phyloP scores from a whole-genome alignment of 2,329 filamentous ascomycete species.

The Ceratocystis harringtonii region DNA sequence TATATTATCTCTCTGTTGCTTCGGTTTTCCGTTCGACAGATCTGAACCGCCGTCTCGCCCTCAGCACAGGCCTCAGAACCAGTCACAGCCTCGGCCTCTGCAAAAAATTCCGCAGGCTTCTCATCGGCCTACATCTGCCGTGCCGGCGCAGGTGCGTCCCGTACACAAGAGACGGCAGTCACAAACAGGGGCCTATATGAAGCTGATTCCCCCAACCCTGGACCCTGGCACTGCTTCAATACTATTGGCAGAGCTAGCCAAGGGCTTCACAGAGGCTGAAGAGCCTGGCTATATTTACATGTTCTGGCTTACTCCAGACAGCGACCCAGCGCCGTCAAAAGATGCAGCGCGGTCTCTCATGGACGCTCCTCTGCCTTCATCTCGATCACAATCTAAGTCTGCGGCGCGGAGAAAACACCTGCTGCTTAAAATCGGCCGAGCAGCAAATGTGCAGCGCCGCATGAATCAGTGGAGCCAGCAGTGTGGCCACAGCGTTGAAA shows the following conservation, averaged over 20 bases:
- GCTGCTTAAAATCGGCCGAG: conserved; percentile 51
- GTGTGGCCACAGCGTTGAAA: conserved; percentile 74
- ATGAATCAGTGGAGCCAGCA: conserved; percentile 89
- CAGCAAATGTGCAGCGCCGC: conserved; percentile 73
- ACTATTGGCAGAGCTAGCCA: conserved; percentile 59
- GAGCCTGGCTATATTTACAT: conserved; percentile 95
- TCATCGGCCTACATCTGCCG: conserved; percentile 30
- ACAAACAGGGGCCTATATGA: conserved; percentile 30
- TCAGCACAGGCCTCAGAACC: not conserved
- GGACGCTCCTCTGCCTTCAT: conserved; percentile 22
- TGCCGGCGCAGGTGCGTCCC: conserved; percentile 30
- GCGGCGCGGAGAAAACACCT: conserved; percentile 40
- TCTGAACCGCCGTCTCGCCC: not conserved
- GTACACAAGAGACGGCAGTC: conserved; percentile 19
- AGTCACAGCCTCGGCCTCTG: not conserved
- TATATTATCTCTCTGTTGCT: conserved; percentile 12
- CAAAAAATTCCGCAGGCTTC: conserved; percentile 29
- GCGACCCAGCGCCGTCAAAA: conserved; percentile 5
- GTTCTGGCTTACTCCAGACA: conserved; percentile 73
- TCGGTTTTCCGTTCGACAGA: conserved; percentile 5
- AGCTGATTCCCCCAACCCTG: conserved; percentile 53
- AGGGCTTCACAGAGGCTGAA: conserved; percentile 51
- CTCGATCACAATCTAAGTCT: conserved; percentile 22
- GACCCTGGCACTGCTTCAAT: conserved; percentile 53
- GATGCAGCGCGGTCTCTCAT: conserved; percentile 9